Evolutionary conservation across 768 basidiomycete genomes (phyloP), one percentile per base, ranked within the genome.

Genomic region (Suillus hirtellus): DNA sequence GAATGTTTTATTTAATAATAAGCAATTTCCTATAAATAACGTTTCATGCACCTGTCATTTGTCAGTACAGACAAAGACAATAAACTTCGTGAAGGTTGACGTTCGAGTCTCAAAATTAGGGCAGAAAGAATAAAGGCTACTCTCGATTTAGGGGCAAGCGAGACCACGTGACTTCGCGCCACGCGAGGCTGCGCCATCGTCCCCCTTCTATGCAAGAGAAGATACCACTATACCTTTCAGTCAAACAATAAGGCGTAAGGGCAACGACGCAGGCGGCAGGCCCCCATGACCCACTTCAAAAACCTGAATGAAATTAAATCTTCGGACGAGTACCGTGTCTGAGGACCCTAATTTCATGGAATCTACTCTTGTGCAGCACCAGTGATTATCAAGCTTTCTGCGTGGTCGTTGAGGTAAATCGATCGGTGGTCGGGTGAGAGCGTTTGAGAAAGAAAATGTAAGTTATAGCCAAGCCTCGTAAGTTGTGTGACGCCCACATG

Each of bases 401-500:
- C 21, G 24, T 42, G 9, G n/a, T 40, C 10, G 4, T 24, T 24
- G 15, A 40, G 15, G 14, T 24, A 56, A 24, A 24, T 56, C 24
- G 17, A 24, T 38, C 8, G 14, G 4, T 40, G 15, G 38, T 27
- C 21, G 37, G 8, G 14, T 55, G 55, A 17, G 55, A 56, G 55
- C 54, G 37, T 37, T 55, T 10, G 37, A 24, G 47, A 24, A 49
- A 21, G 47, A 47, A 21, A 12, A 21, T 27, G 14, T 24, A 24
- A 24, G 47, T 47, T 12, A 14, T 21, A 6, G n/a, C 43, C n/a
- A 47, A n/a, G 12, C 47, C 46, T 24, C 24, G 21, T 24, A 14
- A 49, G 46, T 47, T 21, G 46, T 49, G 50, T 31, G 50, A 9
- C 15, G 27, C 50, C 50, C 50, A 31, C 50, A 52, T 52, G 50